Base-by-base conservation (phyloP, 2,329 filamentous ascomycete genomes). In the Exophiala viscosa region DNA sequence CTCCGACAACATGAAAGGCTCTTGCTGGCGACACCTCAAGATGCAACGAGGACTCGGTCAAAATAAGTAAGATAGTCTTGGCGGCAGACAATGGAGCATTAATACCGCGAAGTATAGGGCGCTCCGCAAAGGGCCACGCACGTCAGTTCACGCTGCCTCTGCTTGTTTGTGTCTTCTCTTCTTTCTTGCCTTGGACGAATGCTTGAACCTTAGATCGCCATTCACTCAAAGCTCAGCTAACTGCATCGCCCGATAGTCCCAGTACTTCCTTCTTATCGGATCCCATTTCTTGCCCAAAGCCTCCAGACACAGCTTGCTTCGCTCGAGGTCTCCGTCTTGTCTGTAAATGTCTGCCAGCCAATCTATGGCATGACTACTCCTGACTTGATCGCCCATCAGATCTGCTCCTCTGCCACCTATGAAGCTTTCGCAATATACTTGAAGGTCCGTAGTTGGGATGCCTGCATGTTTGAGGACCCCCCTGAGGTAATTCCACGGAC, bases 401-500 rank as follows among this genome's bases (percentile, higher is more conserved):
- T 60, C 57, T 13, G 46, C 50, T 17, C 40, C 36, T 38, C 36
- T 36, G 18, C 59, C 48, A 23, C 54, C 48, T 8, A 63, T 79
- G 64, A 83, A 85, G 58, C 75, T 70, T 54, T 70, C 67, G 14
- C 75, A 80, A 62, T 85, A 81, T 1, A 65, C 70, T 64, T 78
- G 78, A 66, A 83, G 69, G 14, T 75, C 73, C 2, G 63, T 69
- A 44, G 80, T 60, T 3, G 71, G 69, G 34, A 76, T 70, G 6
- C 74, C 83, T 1, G 82, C 83, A 64, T 89, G 87, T 53, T 78
- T 77, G 54, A 95, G 69, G 42, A 90, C 83, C 2, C 88, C 93
- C 31, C 84, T 77, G 11, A 96, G 75, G 70, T 96, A 99, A 69
- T 90, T 93, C 93, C 93, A 99, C 1, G 90, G 82, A 61, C 88